phyloP scores from a whole-genome alignment of 164 flowering plant genomes.

The Aristolochia californica region DNA sequence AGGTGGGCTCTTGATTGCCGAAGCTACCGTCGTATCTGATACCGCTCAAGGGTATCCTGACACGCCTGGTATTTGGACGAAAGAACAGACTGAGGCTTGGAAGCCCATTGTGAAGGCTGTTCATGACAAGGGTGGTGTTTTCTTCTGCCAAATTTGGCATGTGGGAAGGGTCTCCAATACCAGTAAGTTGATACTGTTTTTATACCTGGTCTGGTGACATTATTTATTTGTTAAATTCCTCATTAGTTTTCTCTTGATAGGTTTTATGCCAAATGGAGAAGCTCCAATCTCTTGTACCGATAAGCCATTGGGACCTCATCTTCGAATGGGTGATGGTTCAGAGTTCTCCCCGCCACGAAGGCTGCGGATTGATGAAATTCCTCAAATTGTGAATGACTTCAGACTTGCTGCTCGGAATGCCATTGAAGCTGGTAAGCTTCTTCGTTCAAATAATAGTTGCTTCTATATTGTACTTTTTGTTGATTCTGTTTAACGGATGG shows the following conservation, averaged over 20 bases:
- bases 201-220: too few species aligned
- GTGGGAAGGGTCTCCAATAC: slow-evolving; percentile 21
- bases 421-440: slow-evolving; percentile 22
- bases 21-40: slow-evolving; percentile 45
- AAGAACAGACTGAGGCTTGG: slow-evolving; percentile 27
- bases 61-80: slow-evolving; percentile 26
- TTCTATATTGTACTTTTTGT: not conserved
- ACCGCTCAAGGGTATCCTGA: slow-evolving; percentile 47
- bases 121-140: slow-evolving; percentile 24
- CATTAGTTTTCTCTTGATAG: not conserved
- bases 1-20: slow-evolving; percentile 47
- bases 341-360: slow-evolving; percentile 21
- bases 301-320: slow-evolving; percentile 15
- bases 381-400: slow-evolving; percentile 25
- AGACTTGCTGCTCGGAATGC: slow-evolving; percentile 30
- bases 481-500: not conserved
- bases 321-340: slow-evolving; percentile 19
- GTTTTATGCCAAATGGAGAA: slow-evolving; percentile 42
- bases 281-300: slow-evolving; percentile 27
- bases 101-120: slow-evolving; percentile 27
- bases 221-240: too few species aligned
- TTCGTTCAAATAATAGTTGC: not conserved
- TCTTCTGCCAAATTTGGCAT: slow-evolving; percentile 27
- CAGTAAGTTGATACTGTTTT: slow-evolving; percentile 3
- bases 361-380: slow-evolving; percentile 27